A percentile compares a stretch with the other conserved stretches of the same genome.
Conservation (phyloP, 2,329 filamentous ascomycete genomes). For the Fusarium duplospermum region DNA sequence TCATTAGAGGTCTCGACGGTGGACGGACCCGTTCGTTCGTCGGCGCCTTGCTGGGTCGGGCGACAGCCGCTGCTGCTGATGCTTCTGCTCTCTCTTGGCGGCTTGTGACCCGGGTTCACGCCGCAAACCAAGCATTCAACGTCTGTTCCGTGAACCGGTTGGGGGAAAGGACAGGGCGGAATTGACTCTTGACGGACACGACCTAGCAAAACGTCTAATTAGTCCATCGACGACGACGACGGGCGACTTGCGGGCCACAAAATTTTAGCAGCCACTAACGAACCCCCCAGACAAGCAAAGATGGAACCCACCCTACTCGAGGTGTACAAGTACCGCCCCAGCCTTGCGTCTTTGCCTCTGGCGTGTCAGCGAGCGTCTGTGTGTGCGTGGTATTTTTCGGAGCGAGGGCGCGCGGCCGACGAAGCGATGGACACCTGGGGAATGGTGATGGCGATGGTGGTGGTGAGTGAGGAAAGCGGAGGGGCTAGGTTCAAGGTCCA, state of each 20-base stretch:
- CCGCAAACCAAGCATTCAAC: neutral
- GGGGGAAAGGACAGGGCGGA: neutral
- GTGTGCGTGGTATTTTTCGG: constrained; percentile 3
- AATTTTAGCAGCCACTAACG: neutral
- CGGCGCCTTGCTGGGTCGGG: neutral
- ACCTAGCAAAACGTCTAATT: neutral
- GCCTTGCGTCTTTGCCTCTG: neutral
- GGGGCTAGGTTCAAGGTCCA: neutral
- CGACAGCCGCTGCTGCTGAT: neutral
- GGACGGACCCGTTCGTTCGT: neutral
- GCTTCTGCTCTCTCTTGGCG: neutral
- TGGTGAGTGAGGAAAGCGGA: constrained; percentile 5
- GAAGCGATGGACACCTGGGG: neutral
- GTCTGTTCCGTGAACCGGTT: neutral
- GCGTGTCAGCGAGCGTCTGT: neutral
- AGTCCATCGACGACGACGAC: neutral
- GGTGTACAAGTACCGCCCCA: neutral
- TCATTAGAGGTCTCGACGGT: neutral
- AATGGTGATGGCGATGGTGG: neutral
- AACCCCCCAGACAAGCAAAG: neutral
- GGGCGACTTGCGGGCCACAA: neutral
- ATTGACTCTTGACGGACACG: constrained; percentile 4
- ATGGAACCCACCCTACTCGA: neutral
- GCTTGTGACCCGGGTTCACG: neutral
- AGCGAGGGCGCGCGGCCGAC: neutral